Base-by-base conservation (phyloP, 73 alveolate genomes). In the Halteria grandinella region DNA sequence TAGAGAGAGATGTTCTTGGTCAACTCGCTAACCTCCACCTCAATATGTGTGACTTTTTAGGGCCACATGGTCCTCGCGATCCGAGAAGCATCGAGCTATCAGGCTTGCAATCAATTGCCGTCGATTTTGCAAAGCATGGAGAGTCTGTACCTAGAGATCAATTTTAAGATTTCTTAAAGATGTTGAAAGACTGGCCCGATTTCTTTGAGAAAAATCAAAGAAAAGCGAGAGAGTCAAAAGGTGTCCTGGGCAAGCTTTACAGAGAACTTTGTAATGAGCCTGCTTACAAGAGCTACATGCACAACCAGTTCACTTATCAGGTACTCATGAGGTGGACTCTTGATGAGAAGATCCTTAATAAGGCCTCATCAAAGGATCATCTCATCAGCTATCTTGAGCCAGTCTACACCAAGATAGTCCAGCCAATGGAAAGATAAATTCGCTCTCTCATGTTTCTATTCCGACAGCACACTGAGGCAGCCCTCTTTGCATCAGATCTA, bases 41-140 rank as follows among this genome's bases (percentile, higher is more conserved):
- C 20, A 78, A 89, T 33, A 28, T 86, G 21, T 96, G 96, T 8
- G 98, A 93, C 69, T 47, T 60, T 15, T 41, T 20, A 4, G 77
- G 78, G 20, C 29, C 39, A 7, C 36, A 33, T 32, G 79, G 84
- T 24, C 92, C 93, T 12, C 36, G 51, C 27, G 73, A 83, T 23
- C 49, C 17, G 18, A 69, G 71, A 31, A 79, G 96, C 52, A 33
- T 82, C n/a, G 71, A 86, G 34, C 64, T 89, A 21, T 83, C 96
- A 32, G 60, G 74, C 31, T 47, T 73, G 51, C 89, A 86, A 37
- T 69, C 90, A 24, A 55, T 57, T 17, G 98, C 95, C 25, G 94
- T 92, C 17, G 98, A 92, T 60, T 85, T 75, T 32, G 76, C 75
- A 14, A 92, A 92, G 86, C 79, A 81, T 48, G 95, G 98, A 18